A percentile compares a stretch with the other conserved stretches of the same genome.
These are phyloP conservation scores for Debaryomyces sp. DNA, from an alignment of 1,139 yeast species.

Conservation along the genomic window DNA sequence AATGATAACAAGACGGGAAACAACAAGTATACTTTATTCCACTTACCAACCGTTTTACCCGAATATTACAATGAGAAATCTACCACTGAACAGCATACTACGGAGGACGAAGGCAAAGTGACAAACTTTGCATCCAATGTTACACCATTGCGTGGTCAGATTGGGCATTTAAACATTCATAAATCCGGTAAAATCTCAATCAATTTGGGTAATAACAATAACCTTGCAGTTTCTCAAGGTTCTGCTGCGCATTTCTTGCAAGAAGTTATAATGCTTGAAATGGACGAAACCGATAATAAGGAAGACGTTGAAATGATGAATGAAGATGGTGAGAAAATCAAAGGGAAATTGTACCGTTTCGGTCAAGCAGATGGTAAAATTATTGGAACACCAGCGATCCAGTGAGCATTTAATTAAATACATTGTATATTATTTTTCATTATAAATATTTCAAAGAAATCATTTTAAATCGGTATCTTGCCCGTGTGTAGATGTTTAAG, in stretches of 20 bases:
- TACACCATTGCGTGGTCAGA: slow-evolving; percentile 47
- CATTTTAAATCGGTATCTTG: background rate
- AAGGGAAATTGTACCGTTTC: slow-evolving; percentile 52
- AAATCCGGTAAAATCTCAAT: slow-evolving; percentile 79
- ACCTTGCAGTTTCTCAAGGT: slow-evolving; percentile 75
- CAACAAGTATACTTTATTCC: slow-evolving; percentile 55
- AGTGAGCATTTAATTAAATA: slow-evolving; percentile 2
- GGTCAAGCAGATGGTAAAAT: slow-evolving; percentile 66
- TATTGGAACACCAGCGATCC: slow-evolving; percentile 49
- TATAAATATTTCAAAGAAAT: background rate
- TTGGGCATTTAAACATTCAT: slow-evolving; percentile 76
- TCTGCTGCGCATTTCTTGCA: slow-evolving; percentile 73
- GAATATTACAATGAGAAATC: slow-evolving; percentile 30
- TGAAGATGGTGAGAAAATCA: slow-evolving; percentile 40
- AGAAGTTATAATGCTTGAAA: slow-evolving; percentile 65
- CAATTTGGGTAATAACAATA: slow-evolving; percentile 65
- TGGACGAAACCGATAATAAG: slow-evolving; percentile 13
- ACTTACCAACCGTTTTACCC: slow-evolving; percentile 74
- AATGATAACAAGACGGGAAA: slow-evolving; percentile 12
- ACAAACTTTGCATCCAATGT: slow-evolving; percentile 14
- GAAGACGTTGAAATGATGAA: slow-evolving; percentile 33
- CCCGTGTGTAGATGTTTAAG: background rate
- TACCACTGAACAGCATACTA: slow-evolving; percentile 11
- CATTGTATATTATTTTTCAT: slow-evolving; percentile 1
- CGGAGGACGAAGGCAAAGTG: slow-evolving; percentile 12